Conservation (phyloP, 345 rosid genomes). For the Salix udensis region DNA sequence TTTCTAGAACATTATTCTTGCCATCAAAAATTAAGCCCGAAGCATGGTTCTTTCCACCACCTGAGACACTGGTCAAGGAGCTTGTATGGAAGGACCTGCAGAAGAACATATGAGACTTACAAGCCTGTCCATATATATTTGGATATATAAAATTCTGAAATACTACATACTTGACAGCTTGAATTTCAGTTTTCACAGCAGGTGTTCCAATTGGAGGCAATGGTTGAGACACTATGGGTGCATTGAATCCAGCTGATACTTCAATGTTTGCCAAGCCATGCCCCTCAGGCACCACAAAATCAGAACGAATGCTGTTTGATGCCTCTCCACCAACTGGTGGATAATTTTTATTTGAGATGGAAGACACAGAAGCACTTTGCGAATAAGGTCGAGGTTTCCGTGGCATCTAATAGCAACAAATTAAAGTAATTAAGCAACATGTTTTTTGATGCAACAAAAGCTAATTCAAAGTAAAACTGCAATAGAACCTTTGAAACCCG, state of each 20-base stretch:
- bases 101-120: conserved; percentile 18
- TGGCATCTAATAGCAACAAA: conserved; percentile 48
- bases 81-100: conserved; percentile 51
- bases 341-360: conserved; percentile 43
- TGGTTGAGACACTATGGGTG: conserved; percentile 40
- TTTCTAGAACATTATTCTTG: conserved; percentile 56
- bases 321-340: conserved; percentile 40
- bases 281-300: conserved; percentile 38
- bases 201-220: conserved; percentile 82
- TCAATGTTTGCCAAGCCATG: conserved; percentile 32
- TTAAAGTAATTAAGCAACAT: conserved; percentile 11
- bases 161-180: conserved; percentile 47
- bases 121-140: conserved; percentile 2
- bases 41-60: conserved; percentile 43
- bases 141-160: conserved; percentile 8
- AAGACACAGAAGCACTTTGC: conserved; percentile 34
- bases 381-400: conserved; percentile 47
- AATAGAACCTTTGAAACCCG: conserved; percentile 66
- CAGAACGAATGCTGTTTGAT: conserved; percentile 29
- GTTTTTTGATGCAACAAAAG: not conserved
- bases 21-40: conserved; percentile 49
- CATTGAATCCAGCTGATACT: conserved; percentile 39
- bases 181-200: conserved; percentile 54
- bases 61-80: conserved; percentile 33
- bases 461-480: conserved; percentile 1